Conservation (phyloP, 2,329 filamentous ascomycete genomes). For the Tolypocladium endophyticum region DNA sequence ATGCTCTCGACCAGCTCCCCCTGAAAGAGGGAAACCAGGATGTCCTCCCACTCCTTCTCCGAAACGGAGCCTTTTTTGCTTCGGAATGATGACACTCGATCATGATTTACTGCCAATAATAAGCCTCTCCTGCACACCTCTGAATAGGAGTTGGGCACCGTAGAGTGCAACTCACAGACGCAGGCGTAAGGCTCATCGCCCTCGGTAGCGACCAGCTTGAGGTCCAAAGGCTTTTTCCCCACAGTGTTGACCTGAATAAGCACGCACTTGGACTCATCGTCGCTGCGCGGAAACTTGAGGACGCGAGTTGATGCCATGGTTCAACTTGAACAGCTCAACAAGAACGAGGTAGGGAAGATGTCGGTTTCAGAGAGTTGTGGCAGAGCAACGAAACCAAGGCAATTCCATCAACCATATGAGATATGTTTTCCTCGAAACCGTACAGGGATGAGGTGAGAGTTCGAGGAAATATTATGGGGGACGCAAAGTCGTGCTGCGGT, state of each 20-base stretch:
- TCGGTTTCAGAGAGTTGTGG: not conserved
- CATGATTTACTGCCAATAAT: constrained; percentile 40
- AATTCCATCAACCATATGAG: not conserved
- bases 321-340: not conserved
- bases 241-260: constrained; percentile 48
- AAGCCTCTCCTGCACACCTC: not conserved
- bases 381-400: not conserved
- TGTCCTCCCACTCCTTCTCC: constrained; percentile 55
- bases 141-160: too few species aligned
- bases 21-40: constrained; percentile 48
- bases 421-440: not conserved
- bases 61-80: constrained; percentile 42
- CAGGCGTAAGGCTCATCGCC: constrained; percentile 48
- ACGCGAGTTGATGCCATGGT: constrained; percentile 24
- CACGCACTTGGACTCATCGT: constrained; percentile 41
- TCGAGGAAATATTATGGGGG: not conserved
- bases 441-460: not conserved
- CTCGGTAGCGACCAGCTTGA: constrained; percentile 60
- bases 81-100: constrained; percentile 40
- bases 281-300: constrained; percentile 48
- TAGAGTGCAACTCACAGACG: constrained; percentile 34
- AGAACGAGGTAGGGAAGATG: not conserved
- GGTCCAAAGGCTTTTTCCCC: constrained; percentile 44
- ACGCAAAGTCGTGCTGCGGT: not conserved
- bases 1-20: constrained; percentile 40